Conservation (phyloP, 1,139 yeast genomes). For the Lodderomyces jiufengensis region DNA sequence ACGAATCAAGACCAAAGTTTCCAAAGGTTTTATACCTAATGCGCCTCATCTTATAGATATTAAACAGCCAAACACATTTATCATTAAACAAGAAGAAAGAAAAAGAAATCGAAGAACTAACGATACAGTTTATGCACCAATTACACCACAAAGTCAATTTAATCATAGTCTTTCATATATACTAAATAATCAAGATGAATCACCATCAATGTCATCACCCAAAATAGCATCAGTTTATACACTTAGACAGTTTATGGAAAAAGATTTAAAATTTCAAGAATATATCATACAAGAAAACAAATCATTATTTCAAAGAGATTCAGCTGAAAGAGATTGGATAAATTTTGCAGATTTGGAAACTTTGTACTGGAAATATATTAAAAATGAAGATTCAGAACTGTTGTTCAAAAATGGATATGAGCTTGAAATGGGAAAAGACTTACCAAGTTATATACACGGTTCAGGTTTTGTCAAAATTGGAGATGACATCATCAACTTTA, state of each 20-base stretch:
- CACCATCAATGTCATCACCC: conserved; percentile 22
- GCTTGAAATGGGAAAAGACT: conserved; percentile 27
- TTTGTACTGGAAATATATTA: conserved; percentile 35
- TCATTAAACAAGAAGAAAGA: conserved; percentile 15
- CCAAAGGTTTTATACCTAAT: conserved; percentile 50
- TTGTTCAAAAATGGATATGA: conserved; percentile 25
- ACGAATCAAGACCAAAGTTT: conserved; percentile 38
- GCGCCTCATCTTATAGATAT: conserved; percentile 36
- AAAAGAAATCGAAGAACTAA: conserved; percentile 17
- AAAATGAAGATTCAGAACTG: conserved; percentile 5
- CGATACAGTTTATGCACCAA: conserved; percentile 20
- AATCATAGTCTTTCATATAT: conserved; percentile 19
- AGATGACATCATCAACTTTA: conserved; percentile 13
- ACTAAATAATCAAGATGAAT: conserved; percentile 26
- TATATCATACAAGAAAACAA: conserved; percentile 23
- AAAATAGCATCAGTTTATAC: conserved; percentile 43
- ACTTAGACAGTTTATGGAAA: conserved; percentile 51
- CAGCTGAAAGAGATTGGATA: conserved; percentile 18
- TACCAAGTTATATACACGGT: conserved; percentile 17
- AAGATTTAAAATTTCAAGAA: conserved; percentile 42
- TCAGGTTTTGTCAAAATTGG: conserved; percentile 15
- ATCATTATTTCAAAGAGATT: conserved; percentile 15
- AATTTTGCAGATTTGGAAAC: conserved; percentile 35
- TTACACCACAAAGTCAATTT: conserved; percentile 27
- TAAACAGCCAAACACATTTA: conserved; percentile 26